Base-by-base conservation (phyloP, 768 basidiomycete species). In the Strobilomyces confusus region DNA sequence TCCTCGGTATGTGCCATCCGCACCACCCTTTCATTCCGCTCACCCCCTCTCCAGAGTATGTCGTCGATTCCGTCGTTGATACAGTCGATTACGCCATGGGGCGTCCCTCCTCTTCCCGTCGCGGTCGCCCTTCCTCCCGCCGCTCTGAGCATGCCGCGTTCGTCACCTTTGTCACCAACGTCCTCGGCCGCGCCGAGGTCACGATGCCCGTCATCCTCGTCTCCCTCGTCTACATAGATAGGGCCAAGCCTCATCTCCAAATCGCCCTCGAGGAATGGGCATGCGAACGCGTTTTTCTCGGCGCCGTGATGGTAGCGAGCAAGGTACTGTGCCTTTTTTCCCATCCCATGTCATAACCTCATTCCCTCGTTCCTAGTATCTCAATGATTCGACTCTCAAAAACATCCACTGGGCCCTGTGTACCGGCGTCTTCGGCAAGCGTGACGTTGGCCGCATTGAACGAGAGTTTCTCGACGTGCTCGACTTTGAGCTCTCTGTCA, bases 401-500 rank as follows among this genome's bases (percentile, higher is more conserved):
- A 94, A 94, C 72, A 78, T 88, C 46, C 91, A 94, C 69, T 94
- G 91, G 91, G 86, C 87, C 9, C 75, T 87, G n/a, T 89, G 87
- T 70, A 88, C 88, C 0, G 84, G 85, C 29, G 84, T 89, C 25
- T 90, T 90, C 65, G 86, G 87, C 59, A 88, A 87, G 68, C 81
- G 87, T 37, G 88, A 90, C 61, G 80, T 89, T 25, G 87, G 86
- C 43, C 80, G 87, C 59, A 89, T 89, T 64, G 87, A 90, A 70
- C 81, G 88, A 62, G 88, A 90, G 70, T 89, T 87, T 69, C 79
- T 89, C 44, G 85, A 86, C 57, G 87, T 90, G 36, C 78, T 90
- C 56, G 84, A 88, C 66, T 90, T 86, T 61, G 83, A 89, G 64
- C 77, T 90, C 37, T 73, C 77, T 52, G 69, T 90, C 57, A 70